Evolutionary conservation across 2,329 filamentous ascomycete species (phyloP).

Genomic region (Pseudopithomyces maydicus): DNA sequence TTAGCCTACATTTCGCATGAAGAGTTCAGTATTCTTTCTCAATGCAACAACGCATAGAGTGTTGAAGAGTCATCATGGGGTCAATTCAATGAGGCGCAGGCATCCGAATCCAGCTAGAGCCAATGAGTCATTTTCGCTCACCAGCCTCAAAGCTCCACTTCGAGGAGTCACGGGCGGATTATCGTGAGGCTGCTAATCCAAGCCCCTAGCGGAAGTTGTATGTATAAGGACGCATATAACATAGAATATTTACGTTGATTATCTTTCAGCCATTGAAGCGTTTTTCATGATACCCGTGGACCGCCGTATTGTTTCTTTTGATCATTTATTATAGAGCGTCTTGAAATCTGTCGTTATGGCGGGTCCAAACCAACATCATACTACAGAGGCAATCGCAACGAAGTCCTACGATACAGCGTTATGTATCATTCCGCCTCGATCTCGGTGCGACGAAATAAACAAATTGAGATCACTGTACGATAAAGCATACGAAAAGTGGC

Average conservation of each 20-base stretch:
- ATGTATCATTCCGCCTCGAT: conserved; percentile 61
- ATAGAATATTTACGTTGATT: background rate
- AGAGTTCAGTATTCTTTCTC: too few species aligned
- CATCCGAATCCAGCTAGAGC: conserved; percentile 18
- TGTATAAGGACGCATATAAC: background rate
- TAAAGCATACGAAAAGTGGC: conserved; percentile 65
- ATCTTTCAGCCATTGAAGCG: background rate
- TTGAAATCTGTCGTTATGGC: conserved; percentile 22
- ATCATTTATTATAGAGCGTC: background rate
- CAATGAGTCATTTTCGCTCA: conserved; percentile 30
- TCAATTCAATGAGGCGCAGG: conserved; percentile 18
- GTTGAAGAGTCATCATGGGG: background rate
- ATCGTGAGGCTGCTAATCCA: background rate
- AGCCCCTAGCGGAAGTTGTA: conserved; percentile 1
- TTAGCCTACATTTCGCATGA: too few species aligned
- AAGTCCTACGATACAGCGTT: conserved; percentile 64
- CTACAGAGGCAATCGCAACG: conserved; percentile 21
- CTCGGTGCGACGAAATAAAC: conserved; percentile 57
- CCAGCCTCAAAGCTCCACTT: background rate
- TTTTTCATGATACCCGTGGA: conserved; percentile 1
- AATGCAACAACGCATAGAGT: background rate
- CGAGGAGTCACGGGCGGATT: too few species aligned
- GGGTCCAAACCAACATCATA: conserved; percentile 3
- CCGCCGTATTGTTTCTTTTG: conserved; percentile 2
- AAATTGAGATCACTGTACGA: conserved; percentile 66